phyloP scores from a whole-genome alignment of 495 filamentous ascomycete species.

The Penicillium lividum region DNA sequence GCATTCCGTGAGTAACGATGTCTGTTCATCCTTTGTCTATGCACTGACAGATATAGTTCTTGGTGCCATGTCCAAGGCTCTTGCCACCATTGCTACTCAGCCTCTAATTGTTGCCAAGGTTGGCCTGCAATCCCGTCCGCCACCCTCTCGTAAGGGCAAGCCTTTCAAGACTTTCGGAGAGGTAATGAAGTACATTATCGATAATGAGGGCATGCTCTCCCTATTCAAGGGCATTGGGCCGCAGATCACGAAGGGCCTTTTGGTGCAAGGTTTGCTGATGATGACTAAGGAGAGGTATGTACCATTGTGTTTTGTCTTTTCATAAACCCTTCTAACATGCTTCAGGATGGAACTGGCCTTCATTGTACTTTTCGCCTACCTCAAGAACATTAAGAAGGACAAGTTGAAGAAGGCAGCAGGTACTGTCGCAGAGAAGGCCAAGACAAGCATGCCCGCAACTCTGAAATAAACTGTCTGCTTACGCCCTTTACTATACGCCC shows the following conservation, averaged over 20 bases:
- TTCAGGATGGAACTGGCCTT: constrained; percentile 86
- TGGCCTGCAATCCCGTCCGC: constrained; percentile 89
- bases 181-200: constrained; percentile 89
- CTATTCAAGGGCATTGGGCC: constrained; percentile 97
- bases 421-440: constrained; percentile 37
- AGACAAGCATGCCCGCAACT: constrained; percentile 46
- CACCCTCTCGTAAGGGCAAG: constrained; percentile 79
- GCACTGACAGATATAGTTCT: constrained; percentile 57
- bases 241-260: constrained; percentile 86
- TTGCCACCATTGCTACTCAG: constrained; percentile 92
- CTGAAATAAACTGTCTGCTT: constrained; percentile 37
- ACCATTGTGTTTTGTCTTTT: constrained; percentile 20
- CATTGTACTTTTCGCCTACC: constrained; percentile 79
- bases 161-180: constrained; percentile 94
- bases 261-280: constrained; percentile 96
- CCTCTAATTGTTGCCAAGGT: constrained; percentile 98
- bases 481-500: constrained; percentile 1
- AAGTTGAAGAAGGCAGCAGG: constrained; percentile 69
- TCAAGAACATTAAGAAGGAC: constrained; percentile 68
- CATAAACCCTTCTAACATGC: constrained; percentile 29
- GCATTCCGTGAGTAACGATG: constrained; percentile 74
- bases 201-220: constrained; percentile 78
- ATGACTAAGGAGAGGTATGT: constrained; percentile 97
- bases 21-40: constrained; percentile 18
- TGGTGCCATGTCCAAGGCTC: constrained; percentile 87